Evolutionary conservation across 352 stramenopile species (phyloP).

Genomic region (Globisporangium alternatum): DNA sequence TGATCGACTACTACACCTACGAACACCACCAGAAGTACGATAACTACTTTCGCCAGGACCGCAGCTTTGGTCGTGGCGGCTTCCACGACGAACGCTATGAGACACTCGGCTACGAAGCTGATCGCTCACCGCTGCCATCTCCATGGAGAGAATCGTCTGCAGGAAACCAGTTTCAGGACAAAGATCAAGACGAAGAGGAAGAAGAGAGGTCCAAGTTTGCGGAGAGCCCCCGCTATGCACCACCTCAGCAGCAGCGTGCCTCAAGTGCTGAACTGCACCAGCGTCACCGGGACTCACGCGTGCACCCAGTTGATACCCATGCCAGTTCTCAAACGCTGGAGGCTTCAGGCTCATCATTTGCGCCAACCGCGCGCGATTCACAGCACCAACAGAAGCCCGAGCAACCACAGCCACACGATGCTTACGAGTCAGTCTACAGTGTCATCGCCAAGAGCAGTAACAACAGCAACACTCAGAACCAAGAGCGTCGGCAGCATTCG

Average conservation of each 20-base stretch:
- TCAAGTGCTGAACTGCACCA: not conserved
- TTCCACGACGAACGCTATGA: slow-evolving; percentile 7
- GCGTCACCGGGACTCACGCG: not conserved
- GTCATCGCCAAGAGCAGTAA: not conserved
- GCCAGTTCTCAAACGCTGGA: not conserved
- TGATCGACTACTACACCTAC: slow-evolving; percentile 13
- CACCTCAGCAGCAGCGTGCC: not conserved
- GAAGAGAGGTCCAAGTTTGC: not conserved
- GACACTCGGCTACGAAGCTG: not conserved
- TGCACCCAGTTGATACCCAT: not conserved
- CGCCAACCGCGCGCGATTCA: not conserved
- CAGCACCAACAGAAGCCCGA: not conserved
- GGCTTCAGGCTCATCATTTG: not conserved
- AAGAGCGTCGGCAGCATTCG: not conserved
- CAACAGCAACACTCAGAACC: not conserved
- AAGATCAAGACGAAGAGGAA: not conserved
- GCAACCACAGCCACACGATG: not conserved
- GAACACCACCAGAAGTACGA: slow-evolving; percentile 9
- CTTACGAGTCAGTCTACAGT: not conserved
- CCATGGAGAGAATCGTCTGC: slow-evolving; percentile 3
- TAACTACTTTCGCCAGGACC: not conserved
- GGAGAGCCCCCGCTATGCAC: not conserved
- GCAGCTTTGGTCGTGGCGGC: not conserved
- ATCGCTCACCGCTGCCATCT: not conserved
- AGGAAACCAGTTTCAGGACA: not conserved